These are phyloP conservation scores for Vitis vinifera DNA, from an alignment of 164 flowering plant genomes.

Conservation along the genomic window DNA sequence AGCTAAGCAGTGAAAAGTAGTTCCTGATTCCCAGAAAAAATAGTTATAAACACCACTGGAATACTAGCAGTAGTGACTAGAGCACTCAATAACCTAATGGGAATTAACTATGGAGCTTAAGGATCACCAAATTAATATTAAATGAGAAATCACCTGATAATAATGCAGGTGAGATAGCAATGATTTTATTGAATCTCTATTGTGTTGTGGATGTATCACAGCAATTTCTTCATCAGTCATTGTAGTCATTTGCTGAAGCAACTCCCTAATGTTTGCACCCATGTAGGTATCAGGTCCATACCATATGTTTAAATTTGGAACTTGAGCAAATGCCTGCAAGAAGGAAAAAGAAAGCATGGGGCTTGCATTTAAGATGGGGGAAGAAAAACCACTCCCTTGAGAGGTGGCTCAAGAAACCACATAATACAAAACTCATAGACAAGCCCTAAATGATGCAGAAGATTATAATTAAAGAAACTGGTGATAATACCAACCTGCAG, in stretches of 20 bases:
- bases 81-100: too few relatives aligned
- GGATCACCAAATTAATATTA: too few relatives aligned
- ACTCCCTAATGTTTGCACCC: slow-evolving; percentile 90
- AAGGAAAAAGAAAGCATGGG: slow-evolving; percentile 1
- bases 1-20: too few relatives aligned
- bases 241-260: slow-evolving; percentile 78
- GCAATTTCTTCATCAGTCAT: slow-evolving; percentile 94
- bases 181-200: slow-evolving; percentile 64
- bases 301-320: slow-evolving; percentile 71
- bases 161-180: slow-evolving; percentile 80
- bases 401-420: not conserved
- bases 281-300: slow-evolving; percentile 98
- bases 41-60: too few relatives aligned
- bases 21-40: too few relatives aligned
- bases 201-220: slow-evolving; percentile 76
- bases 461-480: not conserved
- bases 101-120: too few relatives aligned
- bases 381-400: not conserved
- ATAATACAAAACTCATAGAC: not conserved
- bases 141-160: slow-evolving; percentile 58
- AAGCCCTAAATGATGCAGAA: not conserved
- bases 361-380: not conserved
- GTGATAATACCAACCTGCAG: slow-evolving; percentile 62
- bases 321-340: slow-evolving; percentile 85
- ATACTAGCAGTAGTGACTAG: too few relatives aligned